Evolutionary conservation across 83 land plant genomes (phyloP).

Genomic region (Larix sibirica): DNA sequence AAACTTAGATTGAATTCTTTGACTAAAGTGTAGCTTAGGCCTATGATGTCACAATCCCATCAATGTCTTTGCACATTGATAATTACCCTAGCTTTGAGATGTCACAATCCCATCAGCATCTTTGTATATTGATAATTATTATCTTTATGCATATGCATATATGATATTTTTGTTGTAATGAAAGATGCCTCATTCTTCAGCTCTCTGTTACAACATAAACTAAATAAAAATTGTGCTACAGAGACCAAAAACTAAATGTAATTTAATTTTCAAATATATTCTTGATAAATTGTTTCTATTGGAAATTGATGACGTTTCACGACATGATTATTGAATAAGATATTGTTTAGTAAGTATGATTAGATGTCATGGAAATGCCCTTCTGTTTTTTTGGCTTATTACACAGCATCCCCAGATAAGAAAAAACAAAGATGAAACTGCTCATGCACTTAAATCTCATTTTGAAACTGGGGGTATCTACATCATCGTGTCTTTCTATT

Average conservation of each 20-base stretch:
- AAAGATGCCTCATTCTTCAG: neutral
- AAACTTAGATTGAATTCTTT: too few relatives aligned
- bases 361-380: neutral
- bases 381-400: neutral
- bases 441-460: neutral
- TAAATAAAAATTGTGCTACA: neutral
- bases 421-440: neutral
- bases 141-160: too few relatives aligned
- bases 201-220: neutral
- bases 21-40: too few relatives aligned
- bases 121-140: too few relatives aligned
- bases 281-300: neutral
- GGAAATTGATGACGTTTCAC: neutral
- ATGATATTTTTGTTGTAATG: neutral
- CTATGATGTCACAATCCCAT: too few relatives aligned
- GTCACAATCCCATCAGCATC: too few relatives aligned
- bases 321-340: neutral
- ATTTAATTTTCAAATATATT: neutral
- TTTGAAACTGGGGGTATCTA: neutral
- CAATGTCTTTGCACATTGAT: too few relatives aligned
- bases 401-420: neutral
- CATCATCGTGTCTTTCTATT: neutral
- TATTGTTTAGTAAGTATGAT: neutral
- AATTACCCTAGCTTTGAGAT: too few relatives aligned
- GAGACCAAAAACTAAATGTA: neutral